These are phyloP conservation scores for Pythium myriotylum DNA, from an alignment of 352 stramenopile genomes.

Conservation along the genomic window DNA sequence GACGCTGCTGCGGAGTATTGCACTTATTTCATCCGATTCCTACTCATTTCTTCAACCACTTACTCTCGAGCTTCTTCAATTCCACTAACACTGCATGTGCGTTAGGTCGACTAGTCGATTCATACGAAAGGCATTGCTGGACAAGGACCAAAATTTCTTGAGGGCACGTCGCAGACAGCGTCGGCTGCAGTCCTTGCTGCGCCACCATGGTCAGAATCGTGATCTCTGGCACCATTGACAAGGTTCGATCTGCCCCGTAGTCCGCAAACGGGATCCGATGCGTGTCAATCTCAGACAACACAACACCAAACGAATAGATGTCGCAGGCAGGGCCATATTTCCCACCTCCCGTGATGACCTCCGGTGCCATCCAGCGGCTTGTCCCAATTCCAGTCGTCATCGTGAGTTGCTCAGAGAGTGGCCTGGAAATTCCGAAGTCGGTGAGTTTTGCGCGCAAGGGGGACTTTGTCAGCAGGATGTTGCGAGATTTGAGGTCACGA, in stretches of 20 bases:
- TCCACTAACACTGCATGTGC: neutral
- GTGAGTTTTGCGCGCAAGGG: constrained; percentile 24
- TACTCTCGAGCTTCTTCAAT: neutral
- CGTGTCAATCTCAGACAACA: neutral
- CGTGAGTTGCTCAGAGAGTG: neutral
- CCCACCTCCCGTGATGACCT: constrained; percentile 1
- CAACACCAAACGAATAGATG: constrained; percentile 1
- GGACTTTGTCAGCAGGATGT: constrained; percentile 30
- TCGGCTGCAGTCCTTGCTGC: neutral
- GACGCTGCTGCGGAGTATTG: too few species aligned
- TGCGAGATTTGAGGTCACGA: constrained; percentile 21
- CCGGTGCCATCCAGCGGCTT: neutral
- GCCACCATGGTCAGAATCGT: neutral
- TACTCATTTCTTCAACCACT: too few species aligned
- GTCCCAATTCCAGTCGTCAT: neutral
- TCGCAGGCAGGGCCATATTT: neutral
- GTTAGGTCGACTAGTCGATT: neutral
- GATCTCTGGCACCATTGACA: neutral
- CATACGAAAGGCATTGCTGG: neutral
- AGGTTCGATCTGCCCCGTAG: neutral
- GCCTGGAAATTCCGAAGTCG: constrained; percentile 21
- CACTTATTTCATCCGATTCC: too few species aligned
- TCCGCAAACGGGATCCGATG: neutral
- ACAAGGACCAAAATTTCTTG: neutral
- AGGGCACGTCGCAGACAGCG: neutral